Base-by-base conservation (phyloP, 805 yeast genomes). In the Candida nanaspora region DNA sequence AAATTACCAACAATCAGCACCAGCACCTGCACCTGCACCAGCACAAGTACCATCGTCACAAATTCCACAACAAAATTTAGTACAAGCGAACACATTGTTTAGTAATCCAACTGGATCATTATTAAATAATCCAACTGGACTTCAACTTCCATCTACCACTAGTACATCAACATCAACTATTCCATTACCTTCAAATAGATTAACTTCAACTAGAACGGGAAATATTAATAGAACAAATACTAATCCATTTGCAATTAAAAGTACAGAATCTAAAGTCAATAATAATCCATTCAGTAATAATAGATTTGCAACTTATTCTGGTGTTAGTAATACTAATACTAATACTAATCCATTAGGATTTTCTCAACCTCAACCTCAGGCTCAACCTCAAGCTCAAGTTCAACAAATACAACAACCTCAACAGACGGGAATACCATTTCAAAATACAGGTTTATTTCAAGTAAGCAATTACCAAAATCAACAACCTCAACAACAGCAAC, bases 321-420 rank as follows among this genome's bases (percentile, higher is more conserved):
- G 20, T 18, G 39, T 40, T 2, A 34, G 33, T 5, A 31, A 39
- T 4, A 21, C 36, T 15, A 30, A 37, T n/a, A n/a, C n/a, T n/a
- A n/a, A n/a, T n/a, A n/a, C n/a, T n/a, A n/a, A n/a, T n/a, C n/a
- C n/a, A n/a, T n/a, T n/a, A n/a, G n/a, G n/a, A n/a, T n/a, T n/a
- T n/a, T n/a, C n/a, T n/a, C n/a, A n/a, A n/a, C n/a, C n/a, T n/a
- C n/a, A n/a, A n/a, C n/a, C n/a, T n/a, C n/a, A n/a, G n/a, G 81
- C 81, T 61, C 66, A 76, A 19, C 27, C 38, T 4, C 36, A 29
- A 19, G 41, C 38, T 16, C 27, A 23, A 23, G 27, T 23, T 23
- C 27, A 23, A 23, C 21, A 21, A 31, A 31, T 11, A n/a, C 23
- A 18, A 18, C 34, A 31, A 18, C 6, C n/a, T 13, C 34, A 23